Conservation (phyloP, 1,139 yeast species). For the Saccharomyces hybrid region DNA sequence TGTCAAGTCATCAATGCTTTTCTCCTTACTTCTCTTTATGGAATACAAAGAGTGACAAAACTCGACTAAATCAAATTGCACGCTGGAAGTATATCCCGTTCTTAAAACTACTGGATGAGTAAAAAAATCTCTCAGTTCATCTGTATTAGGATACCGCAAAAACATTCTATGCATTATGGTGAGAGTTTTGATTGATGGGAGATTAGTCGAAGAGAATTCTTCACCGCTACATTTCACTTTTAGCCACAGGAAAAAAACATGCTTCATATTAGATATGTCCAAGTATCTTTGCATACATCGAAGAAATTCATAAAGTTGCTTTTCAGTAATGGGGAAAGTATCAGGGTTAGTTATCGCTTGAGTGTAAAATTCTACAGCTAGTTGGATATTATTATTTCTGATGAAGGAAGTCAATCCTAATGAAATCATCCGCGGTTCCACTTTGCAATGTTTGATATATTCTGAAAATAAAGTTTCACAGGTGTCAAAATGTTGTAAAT, state of each 20-base stretch:
- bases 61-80: conserved; percentile 14
- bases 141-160: conserved; percentile 8
- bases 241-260: conserved; percentile 22
- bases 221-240: conserved; percentile 9
- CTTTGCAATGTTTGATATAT: conserved; percentile 20
- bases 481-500: conserved; percentile 15
- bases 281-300: conserved; percentile 13
- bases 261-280: conserved; percentile 19
- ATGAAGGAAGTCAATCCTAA: conserved; percentile 27
- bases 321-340: conserved; percentile 19
- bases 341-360: conserved; percentile 27
- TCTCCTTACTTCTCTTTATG: conserved; percentile 4
- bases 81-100: conserved; percentile 14
- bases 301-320: conserved; percentile 16
- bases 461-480: conserved; percentile 26
- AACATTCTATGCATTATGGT: conserved; percentile 16
- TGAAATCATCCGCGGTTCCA: conserved; percentile 16
- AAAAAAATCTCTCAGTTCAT: conserved; percentile 12
- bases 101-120: conserved; percentile 10
- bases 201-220: neutral
- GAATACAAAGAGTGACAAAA: conserved; percentile 6
- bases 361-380: conserved; percentile 28
- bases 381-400: conserved; percentile 22
- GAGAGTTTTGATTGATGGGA: conserved; percentile 10
- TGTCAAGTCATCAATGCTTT: conserved; percentile 12